A percentile compares a stretch with the other conserved stretches of the same genome.
These are phyloP conservation scores for Penicillium sp. DNA, from an alignment of 2,329 filamentous ascomycete species.

Conservation along the genomic window DNA sequence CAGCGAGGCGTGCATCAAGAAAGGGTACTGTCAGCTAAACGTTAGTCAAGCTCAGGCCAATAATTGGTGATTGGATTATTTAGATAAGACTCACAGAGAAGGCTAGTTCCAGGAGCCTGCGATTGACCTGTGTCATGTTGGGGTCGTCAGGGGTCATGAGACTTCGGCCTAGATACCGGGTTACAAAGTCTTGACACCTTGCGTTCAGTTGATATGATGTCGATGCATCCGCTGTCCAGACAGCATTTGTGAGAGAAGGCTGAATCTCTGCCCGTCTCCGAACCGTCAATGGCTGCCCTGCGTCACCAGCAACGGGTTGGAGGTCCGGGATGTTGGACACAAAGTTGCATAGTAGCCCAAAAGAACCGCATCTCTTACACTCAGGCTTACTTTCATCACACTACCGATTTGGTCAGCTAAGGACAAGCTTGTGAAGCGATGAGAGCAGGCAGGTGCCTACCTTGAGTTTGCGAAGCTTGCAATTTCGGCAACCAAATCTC, in stretches of 20 bases:
- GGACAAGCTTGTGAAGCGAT: not conserved
- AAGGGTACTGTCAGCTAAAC: slow-evolving; percentile 41
- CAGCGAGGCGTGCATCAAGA: slow-evolving; percentile 51
- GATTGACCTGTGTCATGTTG: slow-evolving; percentile 43
- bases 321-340: slow-evolving; percentile 40
- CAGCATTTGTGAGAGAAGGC: slow-evolving; percentile 29
- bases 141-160: slow-evolving; percentile 43
- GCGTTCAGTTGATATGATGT: slow-evolving; percentile 41
- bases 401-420: slow-evolving; percentile 31
- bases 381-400: slow-evolving; percentile 52
- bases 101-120: slow-evolving; percentile 40
- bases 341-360: slow-evolving; percentile 52
- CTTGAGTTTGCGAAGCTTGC: slow-evolving; percentile 55
- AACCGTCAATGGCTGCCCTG: slow-evolving; percentile 19
- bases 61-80: not conserved
- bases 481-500: slow-evolving; percentile 54
- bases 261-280: slow-evolving; percentile 24
- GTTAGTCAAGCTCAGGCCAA: slow-evolving; percentile 9
- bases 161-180: slow-evolving; percentile 43
- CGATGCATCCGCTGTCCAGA: slow-evolving; percentile 41
- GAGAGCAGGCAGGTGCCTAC: slow-evolving; percentile 28
- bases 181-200: slow-evolving; percentile 48
- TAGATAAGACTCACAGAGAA: slow-evolving; percentile 39
- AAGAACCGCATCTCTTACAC: slow-evolving; percentile 48
- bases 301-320: slow-evolving; percentile 34